Base-by-base conservation (phyloP, 1,139 yeast species). In the Taiozyma sp. region DNA sequence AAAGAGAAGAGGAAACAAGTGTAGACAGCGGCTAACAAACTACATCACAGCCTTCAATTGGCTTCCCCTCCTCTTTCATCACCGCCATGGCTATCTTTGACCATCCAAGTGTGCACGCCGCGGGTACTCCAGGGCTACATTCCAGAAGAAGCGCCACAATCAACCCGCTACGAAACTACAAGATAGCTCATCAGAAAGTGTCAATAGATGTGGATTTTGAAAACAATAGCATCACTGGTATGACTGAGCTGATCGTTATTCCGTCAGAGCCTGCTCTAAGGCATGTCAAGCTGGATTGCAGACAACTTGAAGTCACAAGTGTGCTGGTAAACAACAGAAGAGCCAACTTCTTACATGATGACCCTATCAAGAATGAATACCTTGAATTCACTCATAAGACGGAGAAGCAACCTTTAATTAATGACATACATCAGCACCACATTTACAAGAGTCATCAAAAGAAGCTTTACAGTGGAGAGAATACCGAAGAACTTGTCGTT, bases 221-320 rank as follows among this genome's bases (percentile, higher is more conserved):
- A 23, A 69, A 71, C 42, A 77, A 78, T 53, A 63, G 68, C 24
- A 68, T 84, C 12, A 68, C 69, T n/a, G 99, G 98, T 14, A 77
- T 80, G 59, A 90, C 98, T 0, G 97, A 91, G 64, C 71, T 93
- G 39, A 86, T 95, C 2, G 73, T 92, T 14, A 72, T 88, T 24
- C 97, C 98, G 0, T 72, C 83, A 3, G 81, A 84, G 22, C 79
- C 81, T 12, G 67, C 73, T 1, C 70, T 92, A 44, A 80, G 79
- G 50, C 72, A 74, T 14, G 74, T 93, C 34, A 79, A 80, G 51
- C 72, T 93, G 50, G 98, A 93, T 66, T 89, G 96, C 57, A 81
- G 97, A 52, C 92, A 89, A 54, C 79, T 90, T 70, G 72, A 71
- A 46, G 80, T 92, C 43, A 76, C 76, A 34, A 80, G 80, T 39